These are phyloP conservation scores for Geotrichum candidum DNA, from an alignment of 1,139 yeast species.

Conservation along the genomic window DNA sequence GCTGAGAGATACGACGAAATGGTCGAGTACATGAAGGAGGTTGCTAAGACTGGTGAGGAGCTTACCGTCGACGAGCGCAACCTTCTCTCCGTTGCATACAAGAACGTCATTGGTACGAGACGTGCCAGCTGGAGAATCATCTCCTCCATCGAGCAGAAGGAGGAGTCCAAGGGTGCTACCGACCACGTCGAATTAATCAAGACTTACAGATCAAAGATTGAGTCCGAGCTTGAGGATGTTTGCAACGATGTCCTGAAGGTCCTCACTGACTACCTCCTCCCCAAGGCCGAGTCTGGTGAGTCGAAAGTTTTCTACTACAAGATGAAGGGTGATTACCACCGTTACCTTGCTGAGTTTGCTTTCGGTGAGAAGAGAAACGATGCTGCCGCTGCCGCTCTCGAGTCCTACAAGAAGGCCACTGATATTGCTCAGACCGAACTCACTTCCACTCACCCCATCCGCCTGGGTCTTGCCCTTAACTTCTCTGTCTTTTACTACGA, in stretches of 20 bases:
- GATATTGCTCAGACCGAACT: conserved; percentile 95
- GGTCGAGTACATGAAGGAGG: conserved; percentile 96
- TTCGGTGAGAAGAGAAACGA: conserved; percentile 84
- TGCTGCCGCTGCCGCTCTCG: conserved; percentile 88
- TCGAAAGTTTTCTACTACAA: conserved; percentile 96
- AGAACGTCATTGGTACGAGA: conserved; percentile 97
- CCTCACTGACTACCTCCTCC: conserved; percentile 81
- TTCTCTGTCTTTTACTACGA: conserved; percentile 98
- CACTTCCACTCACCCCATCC: conserved; percentile 98
- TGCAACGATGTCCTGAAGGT: conserved; percentile 91
- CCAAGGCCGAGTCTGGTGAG: conserved; percentile 92
- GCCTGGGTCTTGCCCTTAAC: conserved; percentile 95
- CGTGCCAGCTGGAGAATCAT: conserved; percentile 99
- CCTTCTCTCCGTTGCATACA: conserved; percentile 92
- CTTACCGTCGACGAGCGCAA: conserved; percentile 96
- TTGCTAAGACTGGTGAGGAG: conserved; percentile 93
- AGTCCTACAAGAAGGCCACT: conserved; percentile 91
- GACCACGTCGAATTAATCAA: conserved; percentile 68
- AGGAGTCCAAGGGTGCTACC: conserved; percentile 80
- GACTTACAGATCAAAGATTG: conserved; percentile 92
- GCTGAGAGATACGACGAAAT: conserved; percentile 98
- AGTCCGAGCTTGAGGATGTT: conserved; percentile 84
- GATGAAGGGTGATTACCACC: conserved; percentile 99
- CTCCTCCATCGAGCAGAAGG: conserved; percentile 95
- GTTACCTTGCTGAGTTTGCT: conserved; percentile 97